A percentile compares a stretch with the other conserved stretches of the same genome.
Evolutionary conservation across 164 flowering plant genomes (phyloP).

Genomic region (Sedum album): DNA sequence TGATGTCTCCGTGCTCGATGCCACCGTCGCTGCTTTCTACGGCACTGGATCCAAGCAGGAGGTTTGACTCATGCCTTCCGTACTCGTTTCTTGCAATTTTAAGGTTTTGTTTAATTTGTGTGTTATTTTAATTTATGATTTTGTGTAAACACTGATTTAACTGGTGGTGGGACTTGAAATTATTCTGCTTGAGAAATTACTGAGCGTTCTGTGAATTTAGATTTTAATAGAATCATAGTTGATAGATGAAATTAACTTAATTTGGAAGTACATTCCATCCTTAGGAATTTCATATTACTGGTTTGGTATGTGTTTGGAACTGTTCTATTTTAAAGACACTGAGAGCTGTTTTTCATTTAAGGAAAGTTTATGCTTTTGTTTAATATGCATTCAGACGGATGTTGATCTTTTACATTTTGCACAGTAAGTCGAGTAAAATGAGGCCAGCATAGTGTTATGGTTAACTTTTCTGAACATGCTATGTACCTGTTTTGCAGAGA

Average conservation of each 20-base stretch:
- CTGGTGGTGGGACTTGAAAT: too few species aligned
- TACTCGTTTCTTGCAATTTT: not conserved
- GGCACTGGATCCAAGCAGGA: conserved; percentile 99
- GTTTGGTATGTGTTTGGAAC: too few species aligned
- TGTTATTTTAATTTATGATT: not conserved
- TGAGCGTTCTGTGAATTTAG: too few species aligned
- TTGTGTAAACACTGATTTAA: not conserved
- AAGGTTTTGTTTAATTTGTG: not conserved
- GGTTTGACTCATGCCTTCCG: conserved; percentile 26
- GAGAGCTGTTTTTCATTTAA: too few species aligned
- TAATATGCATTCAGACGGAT: too few species aligned
- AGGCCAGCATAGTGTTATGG: not conserved
- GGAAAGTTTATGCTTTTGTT: too few species aligned
- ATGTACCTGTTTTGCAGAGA: conserved; percentile 35
- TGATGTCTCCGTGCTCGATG: conserved; percentile 83
- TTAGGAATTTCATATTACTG: too few species aligned
- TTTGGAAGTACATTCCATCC: too few species aligned
- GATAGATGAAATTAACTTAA: too few species aligned
- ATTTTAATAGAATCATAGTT: too few species aligned
- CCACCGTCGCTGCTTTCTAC: conserved; percentile 91
- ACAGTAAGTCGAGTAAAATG: not conserved
- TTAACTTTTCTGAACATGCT: not conserved
- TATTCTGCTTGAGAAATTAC: too few species aligned
- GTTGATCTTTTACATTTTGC: not conserved
- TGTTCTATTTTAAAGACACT: too few species aligned